Base-by-base conservation (phyloP, 164 flowering plant species). In the Cinnamomum chago region DNA sequence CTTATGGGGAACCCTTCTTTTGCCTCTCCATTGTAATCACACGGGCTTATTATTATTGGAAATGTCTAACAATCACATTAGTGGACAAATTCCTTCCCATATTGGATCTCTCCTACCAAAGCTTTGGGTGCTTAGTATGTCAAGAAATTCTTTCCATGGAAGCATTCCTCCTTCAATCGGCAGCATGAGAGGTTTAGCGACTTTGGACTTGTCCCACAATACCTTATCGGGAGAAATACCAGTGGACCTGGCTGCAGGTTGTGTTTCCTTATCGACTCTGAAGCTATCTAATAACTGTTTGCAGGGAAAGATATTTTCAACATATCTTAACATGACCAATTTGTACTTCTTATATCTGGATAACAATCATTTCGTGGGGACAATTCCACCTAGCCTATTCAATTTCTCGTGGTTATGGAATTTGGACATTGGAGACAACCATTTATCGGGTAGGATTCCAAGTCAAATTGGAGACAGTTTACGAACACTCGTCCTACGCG, bases 201-300 rank as follows among this genome's bases (percentile, higher is more conserved):
- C 6, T 3, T 58, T 82, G n/a, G 84, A 82, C 23, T 68, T 79
- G 33, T 82, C 82, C 7, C 70, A 13, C 33, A 82, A 82, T 68
- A 66, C 24, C 3, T 82, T 82, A 2, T 67, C 65, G 0, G 78
- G 82, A 35, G 76, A 74, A 22, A 6, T 79, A 33, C 81, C 80
- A 1, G 40, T 69, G 20, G 22, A 50, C 0, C 50, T 77, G 20
- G 28, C 24, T 12, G 27, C 13, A 2, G 73, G 80, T 52, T 79
- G 77, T 58, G 1, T 50, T 28, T 20, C 50, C 1, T 65, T 82
- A 11, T 0, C 0, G 0, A 1, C 13, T 11, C 20, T 81, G 5
- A 65, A 17, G 17, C 62, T 82, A 7, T 76, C 82, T 23, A 65
- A 75, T 14, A 82, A 82, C 22, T 65, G 18, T 5, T 62, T 75